Evolutionary conservation across 208 protist genomes (phyloP).

Genomic region (Leishmania braziliensis): DNA sequence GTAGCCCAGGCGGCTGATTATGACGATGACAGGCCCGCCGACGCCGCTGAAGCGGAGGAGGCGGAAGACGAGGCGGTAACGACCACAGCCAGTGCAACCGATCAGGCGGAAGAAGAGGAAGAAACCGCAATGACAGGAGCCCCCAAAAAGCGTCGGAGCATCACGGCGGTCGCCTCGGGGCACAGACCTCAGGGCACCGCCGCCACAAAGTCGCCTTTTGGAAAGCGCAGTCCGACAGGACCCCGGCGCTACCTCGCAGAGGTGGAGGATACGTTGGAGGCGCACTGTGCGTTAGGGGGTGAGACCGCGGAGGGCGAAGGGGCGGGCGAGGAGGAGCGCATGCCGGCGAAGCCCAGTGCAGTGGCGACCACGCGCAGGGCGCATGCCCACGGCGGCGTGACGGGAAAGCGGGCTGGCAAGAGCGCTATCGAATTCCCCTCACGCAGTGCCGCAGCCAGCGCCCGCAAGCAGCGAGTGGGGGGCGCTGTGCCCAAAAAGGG

Average conservation of each 20-base stretch:
- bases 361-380: constrained; percentile 9
- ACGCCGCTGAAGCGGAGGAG: constrained; percentile 11
- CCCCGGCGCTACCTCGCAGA: not conserved
- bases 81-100: not conserved
- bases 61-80: constrained; percentile 12
- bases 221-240: not conserved
- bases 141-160: not conserved
- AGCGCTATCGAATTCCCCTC: not conserved
- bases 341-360: not conserved
- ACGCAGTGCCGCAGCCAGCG: not conserved
- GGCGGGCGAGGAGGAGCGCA: constrained; percentile 19
- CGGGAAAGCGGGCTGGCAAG: constrained; percentile 7
- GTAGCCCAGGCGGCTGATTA: constrained; percentile 14
- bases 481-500: not conserved
- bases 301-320: constrained; percentile 21
- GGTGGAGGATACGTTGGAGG: constrained; percentile 6
- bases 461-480: constrained; percentile 1
- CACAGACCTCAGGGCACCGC: not conserved
- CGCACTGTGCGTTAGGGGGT: not conserved
- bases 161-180: not conserved
- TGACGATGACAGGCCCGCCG: constrained; percentile 14
- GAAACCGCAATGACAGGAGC: constrained; percentile 8
- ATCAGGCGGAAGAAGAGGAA: constrained; percentile 35
- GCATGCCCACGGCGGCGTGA: not conserved
- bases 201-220: not conserved